These are phyloP conservation scores for Candida boidinii DNA, from an alignment of 805 yeast genomes.

Conservation along the genomic window DNA sequence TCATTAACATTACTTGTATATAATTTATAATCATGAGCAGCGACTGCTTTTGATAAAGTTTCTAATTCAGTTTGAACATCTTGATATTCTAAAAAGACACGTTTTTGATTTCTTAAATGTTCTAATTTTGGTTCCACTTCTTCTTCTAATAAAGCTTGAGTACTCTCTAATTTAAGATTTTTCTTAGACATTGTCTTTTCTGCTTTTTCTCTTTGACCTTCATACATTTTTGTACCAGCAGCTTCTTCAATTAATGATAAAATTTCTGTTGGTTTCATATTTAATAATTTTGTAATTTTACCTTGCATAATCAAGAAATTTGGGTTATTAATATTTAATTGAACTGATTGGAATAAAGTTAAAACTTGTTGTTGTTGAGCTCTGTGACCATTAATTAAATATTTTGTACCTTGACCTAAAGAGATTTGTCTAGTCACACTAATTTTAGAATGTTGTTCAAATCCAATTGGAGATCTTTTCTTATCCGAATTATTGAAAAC, in stretches of 20 bases:
- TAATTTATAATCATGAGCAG: slow-evolving; percentile 61
- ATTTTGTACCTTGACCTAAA: slow-evolving; percentile 87
- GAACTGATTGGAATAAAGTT: slow-evolving; percentile 88
- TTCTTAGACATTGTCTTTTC: slow-evolving; percentile 87
- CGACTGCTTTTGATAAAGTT: slow-evolving; percentile 60
- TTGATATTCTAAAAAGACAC: slow-evolving; percentile 78
- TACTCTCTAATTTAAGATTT: slow-evolving; percentile 75
- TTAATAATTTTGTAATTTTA: slow-evolving; percentile 90
- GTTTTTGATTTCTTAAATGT: slow-evolving; percentile 70
- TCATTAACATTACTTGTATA: slow-evolving; percentile 32
- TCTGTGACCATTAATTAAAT: slow-evolving; percentile 88
- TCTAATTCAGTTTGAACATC: slow-evolving; percentile 77
- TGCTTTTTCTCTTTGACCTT: slow-evolving; percentile 87
- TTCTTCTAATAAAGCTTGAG: slow-evolving; percentile 61
- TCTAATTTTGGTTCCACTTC: slow-evolving; percentile 92
- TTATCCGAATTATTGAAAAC: slow-evolving; percentile 85
- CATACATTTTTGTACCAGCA: slow-evolving; percentile 94
- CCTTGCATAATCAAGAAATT: slow-evolving; percentile 98
- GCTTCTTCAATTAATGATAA: slow-evolving; percentile 93
- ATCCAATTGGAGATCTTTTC: slow-evolving; percentile 77
- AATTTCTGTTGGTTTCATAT: slow-evolving; percentile 91
- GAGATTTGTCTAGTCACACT: slow-evolving; percentile 89
- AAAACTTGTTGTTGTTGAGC: slow-evolving; percentile 92
- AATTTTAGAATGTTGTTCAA: slow-evolving; percentile 66
- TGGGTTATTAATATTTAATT: slow-evolving; percentile 92